Evolutionary conservation across 2,329 filamentous ascomycete species (phyloP), one percentile per base, ranked within the genome.

Genomic region (Juglanconis juglandina): DNA sequence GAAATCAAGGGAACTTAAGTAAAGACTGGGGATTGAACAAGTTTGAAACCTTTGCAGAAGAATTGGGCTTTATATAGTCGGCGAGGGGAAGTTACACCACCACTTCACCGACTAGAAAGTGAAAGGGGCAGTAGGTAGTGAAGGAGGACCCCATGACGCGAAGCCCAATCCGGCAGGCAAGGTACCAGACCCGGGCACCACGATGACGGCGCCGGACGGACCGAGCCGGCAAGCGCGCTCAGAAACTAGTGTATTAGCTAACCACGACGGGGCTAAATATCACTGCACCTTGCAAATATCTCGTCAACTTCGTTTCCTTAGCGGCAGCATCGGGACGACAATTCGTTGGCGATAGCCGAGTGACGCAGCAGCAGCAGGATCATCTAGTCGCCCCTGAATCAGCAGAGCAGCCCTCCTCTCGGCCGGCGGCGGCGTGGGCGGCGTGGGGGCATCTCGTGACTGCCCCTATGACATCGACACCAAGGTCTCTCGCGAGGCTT

Each of bases 91-190:
- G 5, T 37, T 24, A 24, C 24, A 24, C 24, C 24, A 24, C 39
- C 10, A 14, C n/a, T 11, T 46, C 42, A 46, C 17, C 42, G 30
- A 37, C 33, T 30, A 32, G 13, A 42, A 51, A 33, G 9, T 13
- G 17, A 41, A 10, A 41, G 37, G 8, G 24, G 33, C 41, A 39
- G 5, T 41, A 32, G 11, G 34, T 17, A n/a, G 10, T n/a, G 39
- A 48, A 42, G 48, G 53, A 60, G 48, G 53, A 42, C 39, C 4
- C 17, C 52, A 60, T 57, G 58, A 60, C 58, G 50, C 44, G 52
- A 49, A 35, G 30, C 53, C 44, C 33, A n/a, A 37, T 42, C 41
- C 53, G 58, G 58, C 58, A 50, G 53, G 58, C 58, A 60, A 50
- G 37, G 37, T 24, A 24, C 24, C 24, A 2, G 24, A 2, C 24